Evolutionary conservation across 768 basidiomycete species (phyloP).

Genomic region (Pleurotus pulmonarius): DNA sequence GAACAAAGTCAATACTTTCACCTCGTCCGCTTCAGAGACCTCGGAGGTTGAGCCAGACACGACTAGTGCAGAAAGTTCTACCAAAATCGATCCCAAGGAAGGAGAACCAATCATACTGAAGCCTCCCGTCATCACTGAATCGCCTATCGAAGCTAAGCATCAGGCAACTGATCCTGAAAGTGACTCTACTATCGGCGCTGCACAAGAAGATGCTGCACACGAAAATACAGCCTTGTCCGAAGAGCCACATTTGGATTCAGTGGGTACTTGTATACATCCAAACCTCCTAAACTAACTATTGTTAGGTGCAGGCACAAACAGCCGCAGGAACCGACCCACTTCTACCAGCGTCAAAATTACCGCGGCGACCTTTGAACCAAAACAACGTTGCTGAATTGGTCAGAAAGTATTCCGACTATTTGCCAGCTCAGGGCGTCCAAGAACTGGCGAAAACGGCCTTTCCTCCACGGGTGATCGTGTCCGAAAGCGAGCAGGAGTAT

Average conservation of each 20-base stretch:
- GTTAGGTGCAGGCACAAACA: neutral
- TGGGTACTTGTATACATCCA: too few species aligned
- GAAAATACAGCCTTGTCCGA: slow-evolving; percentile 5
- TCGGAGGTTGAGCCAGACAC: slow-evolving; percentile 55
- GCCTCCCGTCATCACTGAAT: slow-evolving; percentile 6
- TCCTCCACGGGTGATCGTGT: slow-evolving; percentile 53
- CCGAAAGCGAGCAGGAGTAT: slow-evolving; percentile 82
- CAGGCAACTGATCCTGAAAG: slow-evolving; percentile 67
- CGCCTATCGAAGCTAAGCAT: slow-evolving; percentile 7
- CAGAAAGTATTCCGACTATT: slow-evolving; percentile 73
- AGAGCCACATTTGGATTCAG: too few species aligned
- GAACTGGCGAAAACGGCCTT: slow-evolving; percentile 71
- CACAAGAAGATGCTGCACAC: slow-evolving; percentile 24
- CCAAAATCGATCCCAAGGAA: neutral
- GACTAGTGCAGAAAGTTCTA: neutral
- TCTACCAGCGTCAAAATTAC: slow-evolving; percentile 49
- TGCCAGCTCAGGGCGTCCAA: slow-evolving; percentile 69
- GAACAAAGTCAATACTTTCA: slow-evolving; percentile 44
- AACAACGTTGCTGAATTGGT: slow-evolving; percentile 84
- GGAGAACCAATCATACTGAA: neutral
- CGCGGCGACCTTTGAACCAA: slow-evolving; percentile 51
- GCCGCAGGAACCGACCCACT: slow-evolving; percentile 23
- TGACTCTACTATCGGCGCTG: slow-evolving; percentile 80
- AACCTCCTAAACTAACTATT: too few species aligned
- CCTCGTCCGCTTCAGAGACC: slow-evolving; percentile 69